Base-by-base conservation (phyloP, 208 protist species). In the Trypanosoma vivax region DNA sequence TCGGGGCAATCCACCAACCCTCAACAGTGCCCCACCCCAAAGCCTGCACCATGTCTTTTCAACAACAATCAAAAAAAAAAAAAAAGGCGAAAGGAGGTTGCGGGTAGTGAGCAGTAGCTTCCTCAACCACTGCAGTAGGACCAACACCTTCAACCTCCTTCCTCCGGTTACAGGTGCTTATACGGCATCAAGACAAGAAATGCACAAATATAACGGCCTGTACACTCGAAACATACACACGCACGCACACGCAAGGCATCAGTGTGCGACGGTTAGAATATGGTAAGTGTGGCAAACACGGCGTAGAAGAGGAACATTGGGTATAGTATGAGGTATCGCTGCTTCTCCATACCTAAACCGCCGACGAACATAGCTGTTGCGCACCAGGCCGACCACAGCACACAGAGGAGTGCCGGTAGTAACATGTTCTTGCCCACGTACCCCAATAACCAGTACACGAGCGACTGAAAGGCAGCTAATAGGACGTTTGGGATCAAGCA, bases 281-380 rank as follows among this genome's bases (percentile, higher is more conserved):
- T 75, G 0, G 79, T 88, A 25, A 93, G 33, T 3, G 70, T 72
- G 7, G 83, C 82, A 58, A 93, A 90, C 1, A 81, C 69, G 14
- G 80, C 67, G 69, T 93, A 93, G 52, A 93, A 93, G 23, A 93
- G 68, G 16, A 84, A 49, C 23, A 80, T 66, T 5, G 85, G 85
- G 35, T 93, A 93, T 40, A 93, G 30, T 10, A 93, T 73, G 1
- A 93, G 62, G 48, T 77, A 93, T 29, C 74, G 57, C 59, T 87
- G 79, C 52, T 57, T 56, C 38, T 78, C 54, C 73, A 93, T 84
- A 2, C 37, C 41, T 2, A 88, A 60, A 13, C 73, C 79, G 30
- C 73, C 73, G 24, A 73, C 76, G 16, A 93, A 45, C 41, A 93
- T 62, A 40, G 53, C 28, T 10, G 85, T 86, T 14, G 81, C 85